Conservation (phyloP, 2,329 filamentous ascomycete species). For the Exserohilum turcica region DNA sequence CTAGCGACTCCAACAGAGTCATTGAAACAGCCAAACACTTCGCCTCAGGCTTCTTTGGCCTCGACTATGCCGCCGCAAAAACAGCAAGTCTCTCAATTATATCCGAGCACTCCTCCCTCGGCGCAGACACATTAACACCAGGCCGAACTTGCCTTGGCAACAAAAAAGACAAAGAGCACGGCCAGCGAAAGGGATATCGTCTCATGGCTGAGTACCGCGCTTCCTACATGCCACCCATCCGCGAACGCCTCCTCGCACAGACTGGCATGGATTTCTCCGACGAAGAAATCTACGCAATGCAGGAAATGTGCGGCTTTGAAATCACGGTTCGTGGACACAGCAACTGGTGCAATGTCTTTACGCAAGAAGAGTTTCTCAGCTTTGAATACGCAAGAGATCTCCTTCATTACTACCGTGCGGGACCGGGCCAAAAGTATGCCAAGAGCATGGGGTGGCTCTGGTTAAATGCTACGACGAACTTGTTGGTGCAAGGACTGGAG, state of each 20-base stretch:
- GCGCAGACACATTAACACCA: constrained; percentile 62
- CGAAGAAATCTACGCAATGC: constrained; percentile 62
- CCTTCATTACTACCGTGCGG: constrained; percentile 63
- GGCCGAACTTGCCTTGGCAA: constrained; percentile 54
- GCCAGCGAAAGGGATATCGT: constrained; percentile 57
- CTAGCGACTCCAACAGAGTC: constrained; percentile 59
- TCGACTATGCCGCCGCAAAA: constrained; percentile 51
- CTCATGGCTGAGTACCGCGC: constrained; percentile 55
- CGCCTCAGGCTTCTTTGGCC: constrained; percentile 60
- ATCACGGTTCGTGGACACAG: constrained; percentile 59
- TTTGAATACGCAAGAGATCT: constrained; percentile 66
- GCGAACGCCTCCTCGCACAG: constrained; percentile 51
- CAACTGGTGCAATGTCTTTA: constrained; percentile 63
- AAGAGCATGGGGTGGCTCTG: constrained; percentile 62
- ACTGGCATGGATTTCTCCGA: constrained; percentile 52
- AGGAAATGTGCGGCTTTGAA: constrained; percentile 67
- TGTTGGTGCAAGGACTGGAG: constrained; percentile 53
- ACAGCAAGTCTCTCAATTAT: constrained; percentile 55
- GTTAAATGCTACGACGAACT: constrained; percentile 60
- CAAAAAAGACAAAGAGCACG: constrained; percentile 46
- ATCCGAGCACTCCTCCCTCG: constrained; percentile 56
- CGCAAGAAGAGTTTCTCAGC: constrained; percentile 57
- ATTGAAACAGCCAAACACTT: constrained; percentile 63
- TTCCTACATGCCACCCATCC: constrained; percentile 56
- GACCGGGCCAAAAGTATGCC: constrained; percentile 61